These are phyloP conservation scores for Lolium perenne DNA, from an alignment of 176 grass and related monocot genomes.

Conservation along the genomic window DNA sequence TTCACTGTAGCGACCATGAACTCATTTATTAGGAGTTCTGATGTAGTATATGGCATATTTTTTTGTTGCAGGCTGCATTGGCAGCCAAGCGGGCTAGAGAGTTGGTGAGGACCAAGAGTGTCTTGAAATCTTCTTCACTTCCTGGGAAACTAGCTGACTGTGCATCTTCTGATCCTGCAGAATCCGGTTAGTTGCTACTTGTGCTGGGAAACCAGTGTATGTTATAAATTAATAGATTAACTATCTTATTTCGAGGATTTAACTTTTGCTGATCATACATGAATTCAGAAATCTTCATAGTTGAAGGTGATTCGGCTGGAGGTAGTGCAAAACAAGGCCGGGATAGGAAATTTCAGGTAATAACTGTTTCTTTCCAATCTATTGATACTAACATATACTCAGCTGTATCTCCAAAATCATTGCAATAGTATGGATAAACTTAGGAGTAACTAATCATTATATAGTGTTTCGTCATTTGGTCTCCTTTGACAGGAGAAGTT, in stretches of 20 bases:
- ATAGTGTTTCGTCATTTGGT: constrained; percentile 18
- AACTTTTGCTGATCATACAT: constrained; percentile 34
- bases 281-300: constrained; percentile 97
- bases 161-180: constrained; percentile 82
- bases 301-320: constrained; percentile 98
- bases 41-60: constrained; percentile 8
- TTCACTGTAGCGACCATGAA: constrained; percentile 10
- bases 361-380: constrained; percentile 15
- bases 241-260: constrained; percentile 26
- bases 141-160: constrained; percentile 97
- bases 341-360: constrained; percentile 97
- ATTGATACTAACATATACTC: constrained; percentile 11
- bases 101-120: constrained; percentile 89
- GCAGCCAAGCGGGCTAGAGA: constrained; percentile 95
- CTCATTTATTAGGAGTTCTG: constrained; percentile 14
- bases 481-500: constrained; percentile 27
- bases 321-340: constrained; percentile 98
- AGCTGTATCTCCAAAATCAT: neutral
- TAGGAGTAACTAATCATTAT: constrained; percentile 11
- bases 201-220: constrained; percentile 10
- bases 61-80: constrained; percentile 78
- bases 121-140: constrained; percentile 93
- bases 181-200: constrained; percentile 66
- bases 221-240: neutral
- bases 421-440: constrained; percentile 1